phyloP scores from a whole-genome alignment of 495 filamentous ascomycete genomes.

The Clohesyomyces aquaticus region DNA sequence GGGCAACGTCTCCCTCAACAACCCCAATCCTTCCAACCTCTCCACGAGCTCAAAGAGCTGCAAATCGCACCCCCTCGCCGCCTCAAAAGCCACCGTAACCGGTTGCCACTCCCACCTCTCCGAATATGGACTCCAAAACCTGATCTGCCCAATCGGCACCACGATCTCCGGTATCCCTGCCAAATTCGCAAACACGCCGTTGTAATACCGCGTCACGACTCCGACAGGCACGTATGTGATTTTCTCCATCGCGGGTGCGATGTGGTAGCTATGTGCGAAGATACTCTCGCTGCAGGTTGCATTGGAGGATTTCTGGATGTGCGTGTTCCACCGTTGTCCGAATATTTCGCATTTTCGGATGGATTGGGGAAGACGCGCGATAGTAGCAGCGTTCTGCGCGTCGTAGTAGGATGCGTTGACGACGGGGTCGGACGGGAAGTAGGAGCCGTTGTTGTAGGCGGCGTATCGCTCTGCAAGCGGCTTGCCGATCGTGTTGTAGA shows the following conservation, averaged over 20 bases:
- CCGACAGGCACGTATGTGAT: background rate
- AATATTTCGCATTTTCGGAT: constrained; percentile 11
- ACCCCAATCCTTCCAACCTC: constrained; percentile 5
- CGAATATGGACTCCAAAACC: constrained; percentile 15
- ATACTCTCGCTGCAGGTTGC: constrained; percentile 6
- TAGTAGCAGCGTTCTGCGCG: constrained; percentile 14
- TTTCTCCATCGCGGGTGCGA: constrained; percentile 6
- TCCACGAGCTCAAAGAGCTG: constrained; percentile 25
- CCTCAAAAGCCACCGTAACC: constrained; percentile 19
- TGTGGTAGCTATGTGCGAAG: constrained; percentile 18
- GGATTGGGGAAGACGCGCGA: constrained; percentile 4
- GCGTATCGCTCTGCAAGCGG: constrained; percentile 1
- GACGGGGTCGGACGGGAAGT: constrained; percentile 13
- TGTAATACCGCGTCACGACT: background rate
- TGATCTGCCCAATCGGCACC: constrained; percentile 15
- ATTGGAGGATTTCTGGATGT: constrained; percentile 7
- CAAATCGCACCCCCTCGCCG: constrained; percentile 18
- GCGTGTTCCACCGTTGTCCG: constrained; percentile 7
- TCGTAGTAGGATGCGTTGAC: constrained; percentile 19
- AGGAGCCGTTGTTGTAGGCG: constrained; percentile 15
- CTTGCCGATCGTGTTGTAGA: constrained; percentile 19
- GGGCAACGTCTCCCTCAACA: constrained; percentile 18
- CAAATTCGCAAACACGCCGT: constrained; percentile 9
- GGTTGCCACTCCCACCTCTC: constrained; percentile 15
- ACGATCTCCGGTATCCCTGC: constrained; percentile 20